Evolutionary conservation across 192 early-diverging fungal species (phyloP).

Genomic region (Backusella psychrophila): DNA sequence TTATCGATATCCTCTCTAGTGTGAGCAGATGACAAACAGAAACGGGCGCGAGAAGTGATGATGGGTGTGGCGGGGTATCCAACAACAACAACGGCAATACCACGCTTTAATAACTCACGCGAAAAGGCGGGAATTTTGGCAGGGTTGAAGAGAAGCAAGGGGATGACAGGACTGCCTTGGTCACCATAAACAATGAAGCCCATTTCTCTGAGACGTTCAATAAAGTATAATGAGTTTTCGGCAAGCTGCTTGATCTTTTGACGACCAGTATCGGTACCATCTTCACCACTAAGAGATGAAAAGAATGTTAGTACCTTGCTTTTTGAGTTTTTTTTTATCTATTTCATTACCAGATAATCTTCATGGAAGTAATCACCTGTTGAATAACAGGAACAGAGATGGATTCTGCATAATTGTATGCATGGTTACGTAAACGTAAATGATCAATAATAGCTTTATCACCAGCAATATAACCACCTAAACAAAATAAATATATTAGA

Average conservation of each 20-base stretch:
- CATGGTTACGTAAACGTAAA: conserved; percentile 75
- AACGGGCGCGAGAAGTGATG: conserved; percentile 87
- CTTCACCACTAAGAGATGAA: conserved; percentile 67
- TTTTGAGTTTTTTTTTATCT: not conserved
- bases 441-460: conserved; percentile 70
- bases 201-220: conserved; percentile 73
- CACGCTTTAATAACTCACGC: conserved; percentile 80
- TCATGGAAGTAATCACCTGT: conserved; percentile 87
- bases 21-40: conserved; percentile 85
- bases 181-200: conserved; percentile 95
- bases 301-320: not conserved
- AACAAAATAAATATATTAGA: not conserved
- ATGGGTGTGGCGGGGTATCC: conserved; percentile 96
- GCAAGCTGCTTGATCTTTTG: conserved; percentile 83
- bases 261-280: conserved; percentile 79
- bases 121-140: conserved; percentile 95
- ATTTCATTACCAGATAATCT: conserved; percentile 57
- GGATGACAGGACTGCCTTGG: conserved; percentile 85
- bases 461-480: conserved; percentile 86
- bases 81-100: conserved; percentile 93
- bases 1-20: conserved; percentile 80
- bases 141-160: conserved; percentile 89
- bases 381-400: conserved; percentile 83
- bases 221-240: conserved; percentile 84
- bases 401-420: conserved; percentile 88